phyloP scores from a whole-genome alignment of 768 basidiomycete species.

The Leucocoprinus leucothites region DNA sequence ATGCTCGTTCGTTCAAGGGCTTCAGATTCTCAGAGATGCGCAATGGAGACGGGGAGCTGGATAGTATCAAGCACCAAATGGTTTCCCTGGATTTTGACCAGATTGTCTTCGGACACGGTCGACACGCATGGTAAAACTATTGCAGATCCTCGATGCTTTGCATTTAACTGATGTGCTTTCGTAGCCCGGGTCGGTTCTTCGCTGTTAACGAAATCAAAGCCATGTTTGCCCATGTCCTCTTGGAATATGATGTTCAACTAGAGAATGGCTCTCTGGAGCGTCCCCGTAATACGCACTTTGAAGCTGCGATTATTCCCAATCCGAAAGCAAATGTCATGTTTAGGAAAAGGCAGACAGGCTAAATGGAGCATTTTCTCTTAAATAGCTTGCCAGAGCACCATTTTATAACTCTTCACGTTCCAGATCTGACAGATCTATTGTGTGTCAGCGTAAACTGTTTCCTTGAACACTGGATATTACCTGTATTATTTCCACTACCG shows the following conservation, averaged over 20 bases:
- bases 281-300: background rate
- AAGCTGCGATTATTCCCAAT: background rate
- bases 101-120: conserved; percentile 36
- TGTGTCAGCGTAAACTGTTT: no score
- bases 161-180: conserved; percentile 2
- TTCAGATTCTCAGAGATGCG: conserved; percentile 30
- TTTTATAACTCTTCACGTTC: no score
- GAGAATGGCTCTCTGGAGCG: conserved; percentile 5
- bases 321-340: conserved; percentile 9
- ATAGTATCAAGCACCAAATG: conserved; percentile 28
- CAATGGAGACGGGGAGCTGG: conserved; percentile 6
- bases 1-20: conserved; percentile 32
- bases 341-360: conserved; percentile 8
- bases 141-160: background rate
- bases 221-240: conserved; percentile 39
- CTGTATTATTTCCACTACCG: no score
- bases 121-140: conserved; percentile 29
- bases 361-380: no score
- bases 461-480: no score
- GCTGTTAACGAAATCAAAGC: conserved; percentile 37
- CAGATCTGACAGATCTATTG: no score
- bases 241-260: conserved; percentile 35
- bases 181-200: conserved; percentile 37
- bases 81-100: conserved; percentile 28
- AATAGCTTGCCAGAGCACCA: no score